A percentile compares a stretch with the other conserved stretches of the same genome.
These are phyloP conservation scores for Annulohypoxylon moriforme DNA, from an alignment of 495 filamentous ascomycete species.

Conservation along the genomic window DNA sequence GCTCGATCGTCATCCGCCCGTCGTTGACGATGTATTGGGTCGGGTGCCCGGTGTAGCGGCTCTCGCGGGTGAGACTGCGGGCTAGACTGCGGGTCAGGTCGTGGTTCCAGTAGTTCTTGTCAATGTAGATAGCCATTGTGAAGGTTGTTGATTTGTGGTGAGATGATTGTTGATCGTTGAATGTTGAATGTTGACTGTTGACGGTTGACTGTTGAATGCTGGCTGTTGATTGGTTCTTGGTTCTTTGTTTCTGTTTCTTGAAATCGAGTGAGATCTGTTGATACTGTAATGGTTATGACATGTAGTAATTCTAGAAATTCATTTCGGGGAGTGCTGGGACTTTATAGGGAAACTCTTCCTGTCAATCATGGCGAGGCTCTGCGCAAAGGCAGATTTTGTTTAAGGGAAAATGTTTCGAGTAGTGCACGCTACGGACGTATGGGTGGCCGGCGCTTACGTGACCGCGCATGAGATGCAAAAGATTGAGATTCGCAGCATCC, in stretches of 20 bases:
- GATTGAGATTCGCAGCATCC: background rate
- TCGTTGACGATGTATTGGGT: constrained; percentile 44
- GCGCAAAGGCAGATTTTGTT: background rate
- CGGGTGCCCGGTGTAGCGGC: constrained; percentile 20
- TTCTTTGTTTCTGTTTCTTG: too few relatives aligned
- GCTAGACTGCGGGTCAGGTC: constrained; percentile 23
- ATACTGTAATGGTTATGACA: background rate
- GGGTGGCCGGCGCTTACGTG: constrained; percentile 23
- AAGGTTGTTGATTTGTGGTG: background rate
- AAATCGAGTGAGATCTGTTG: too few relatives aligned
- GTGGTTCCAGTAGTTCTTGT: constrained; percentile 11
- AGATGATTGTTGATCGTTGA: background rate
- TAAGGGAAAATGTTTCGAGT: too few relatives aligned
- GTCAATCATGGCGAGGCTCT: background rate
- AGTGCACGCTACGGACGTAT: too few relatives aligned
- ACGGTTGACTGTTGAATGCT: too few relatives aligned
- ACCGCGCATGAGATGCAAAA: constrained; percentile 5
- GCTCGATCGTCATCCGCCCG: constrained; percentile 33
- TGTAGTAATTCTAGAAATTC: background rate
- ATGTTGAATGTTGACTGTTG: background rate
- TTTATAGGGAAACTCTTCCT: background rate
- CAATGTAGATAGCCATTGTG: constrained; percentile 34
- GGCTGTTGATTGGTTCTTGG: too few relatives aligned
- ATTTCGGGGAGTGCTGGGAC: too few relatives aligned
- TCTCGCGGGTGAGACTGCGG: constrained; percentile 18